A percentile compares a stretch with the other conserved stretches of the same genome.
These are phyloP conservation scores for Neoboletus brunneissimus DNA, from an alignment of 768 basidiomycete species.

Conservation along the genomic window DNA sequence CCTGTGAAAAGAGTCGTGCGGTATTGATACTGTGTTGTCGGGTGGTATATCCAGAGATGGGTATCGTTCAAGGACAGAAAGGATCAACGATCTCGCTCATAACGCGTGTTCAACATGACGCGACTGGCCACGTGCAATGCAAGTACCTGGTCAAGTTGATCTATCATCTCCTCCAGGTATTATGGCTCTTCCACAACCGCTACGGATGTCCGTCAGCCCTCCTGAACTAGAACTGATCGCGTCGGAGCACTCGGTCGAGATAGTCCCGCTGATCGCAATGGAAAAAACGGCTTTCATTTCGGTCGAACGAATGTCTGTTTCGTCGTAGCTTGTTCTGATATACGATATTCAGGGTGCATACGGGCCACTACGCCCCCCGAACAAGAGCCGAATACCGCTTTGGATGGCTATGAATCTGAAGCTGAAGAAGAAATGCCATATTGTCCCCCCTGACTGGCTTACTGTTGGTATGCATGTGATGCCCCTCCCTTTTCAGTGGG, in stretches of 20 bases:
- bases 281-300: constrained; percentile 90
- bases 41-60: not conserved
- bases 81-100: not conserved
- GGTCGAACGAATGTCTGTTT: constrained; percentile 41
- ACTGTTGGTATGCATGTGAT: constrained; percentile 60
- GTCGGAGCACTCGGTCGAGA: constrained; percentile 78
- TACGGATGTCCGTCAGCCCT: constrained; percentile 73
- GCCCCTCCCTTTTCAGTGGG: not conserved
- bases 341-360: constrained; percentile 68
- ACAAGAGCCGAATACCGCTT: constrained; percentile 80
- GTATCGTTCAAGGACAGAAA: not conserved
- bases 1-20: not conserved
- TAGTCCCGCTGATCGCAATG: constrained; percentile 87
- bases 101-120: constrained; percentile 13
- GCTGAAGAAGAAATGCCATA: constrained; percentile 90
- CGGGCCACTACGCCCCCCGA: constrained; percentile 88
- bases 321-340: constrained; percentile 6
- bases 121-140: constrained; percentile 23
- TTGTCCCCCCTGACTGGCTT: constrained; percentile 89
- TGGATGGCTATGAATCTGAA: constrained; percentile 97
- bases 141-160: no score
- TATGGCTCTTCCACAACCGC: constrained; percentile 72
- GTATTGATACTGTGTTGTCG: not conserved
- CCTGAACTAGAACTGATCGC: constrained; percentile 88
- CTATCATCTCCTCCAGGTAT: not conserved